Evolutionary conservation across 805 yeast species (phyloP).

Genomic region (Dipodascus geniculatus): DNA sequence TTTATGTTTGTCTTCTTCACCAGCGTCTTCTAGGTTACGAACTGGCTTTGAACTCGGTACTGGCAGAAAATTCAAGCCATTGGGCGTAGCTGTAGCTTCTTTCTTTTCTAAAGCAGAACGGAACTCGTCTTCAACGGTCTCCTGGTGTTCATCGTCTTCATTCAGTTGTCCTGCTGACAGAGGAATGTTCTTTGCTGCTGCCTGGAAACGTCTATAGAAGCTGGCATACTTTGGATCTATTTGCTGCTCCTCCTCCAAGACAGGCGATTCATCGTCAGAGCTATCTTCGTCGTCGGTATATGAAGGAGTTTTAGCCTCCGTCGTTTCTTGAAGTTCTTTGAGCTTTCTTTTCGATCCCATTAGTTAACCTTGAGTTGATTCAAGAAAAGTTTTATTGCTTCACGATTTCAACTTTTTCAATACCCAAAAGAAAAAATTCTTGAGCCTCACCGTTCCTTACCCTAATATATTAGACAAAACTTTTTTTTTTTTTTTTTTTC

Average conservation of each 20-base stretch:
- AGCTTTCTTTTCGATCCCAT: neutral
- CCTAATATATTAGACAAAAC: neutral
- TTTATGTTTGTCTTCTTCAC: neutral
- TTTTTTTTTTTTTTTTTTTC: no score
- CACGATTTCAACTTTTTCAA: neutral
- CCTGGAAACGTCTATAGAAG: slow-evolving; percentile 41
- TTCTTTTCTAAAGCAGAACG: slow-evolving; percentile 11
- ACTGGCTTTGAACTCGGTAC: slow-evolving; percentile 42
- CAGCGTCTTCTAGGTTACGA: neutral
- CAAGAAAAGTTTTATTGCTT: neutral
- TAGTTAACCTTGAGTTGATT: no score
- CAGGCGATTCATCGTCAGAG: slow-evolving; percentile 4
- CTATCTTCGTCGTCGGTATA: slow-evolving; percentile 3
- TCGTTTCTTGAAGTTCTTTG: neutral
- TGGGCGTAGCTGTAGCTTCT: slow-evolving; percentile 13
- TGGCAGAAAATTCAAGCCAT: slow-evolving; percentile 60
- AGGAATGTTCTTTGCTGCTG: neutral
- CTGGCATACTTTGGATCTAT: slow-evolving; percentile 34
- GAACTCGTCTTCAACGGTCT: neutral
- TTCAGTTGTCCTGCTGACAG: neutral
- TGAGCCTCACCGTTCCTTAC: neutral
- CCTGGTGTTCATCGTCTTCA: neutral
- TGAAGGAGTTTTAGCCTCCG: neutral
- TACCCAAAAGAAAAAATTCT: neutral
- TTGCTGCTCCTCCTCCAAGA: neutral